Percentiles rank a stretch among this genome's conserved stretches.
These are phyloP conservation scores for Pichia nakasei DNA, from an alignment of 805 yeast species.

Conservation along the genomic window DNA sequence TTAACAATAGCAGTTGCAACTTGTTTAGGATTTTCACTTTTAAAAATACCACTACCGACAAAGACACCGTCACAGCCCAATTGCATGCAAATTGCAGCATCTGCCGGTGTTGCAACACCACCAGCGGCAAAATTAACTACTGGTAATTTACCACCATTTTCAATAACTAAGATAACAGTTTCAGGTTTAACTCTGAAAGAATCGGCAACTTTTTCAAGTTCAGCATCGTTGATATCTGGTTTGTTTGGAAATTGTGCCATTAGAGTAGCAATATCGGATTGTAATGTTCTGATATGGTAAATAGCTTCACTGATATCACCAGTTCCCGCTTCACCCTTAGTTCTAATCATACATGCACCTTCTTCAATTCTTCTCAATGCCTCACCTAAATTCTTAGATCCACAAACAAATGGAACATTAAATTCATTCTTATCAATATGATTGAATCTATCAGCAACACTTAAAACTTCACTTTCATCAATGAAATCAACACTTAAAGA, in stretches of 20 bases:
- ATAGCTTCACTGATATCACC: conserved; percentile 83
- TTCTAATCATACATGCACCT: conserved; percentile 82
- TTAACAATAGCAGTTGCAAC: conserved; percentile 73
- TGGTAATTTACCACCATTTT: conserved; percentile 53
- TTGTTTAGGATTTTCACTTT: conserved; percentile 61
- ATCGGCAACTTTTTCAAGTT: conserved; percentile 42
- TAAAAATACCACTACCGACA: conserved; percentile 74
- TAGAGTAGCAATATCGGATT: conserved; percentile 43
- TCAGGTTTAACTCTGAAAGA: conserved; percentile 51
- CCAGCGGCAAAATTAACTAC: conserved; percentile 87
- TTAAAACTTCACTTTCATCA: conserved; percentile 77
- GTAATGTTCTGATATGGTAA: conserved; percentile 58
- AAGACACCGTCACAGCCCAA: conserved; percentile 74
- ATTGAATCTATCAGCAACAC: conserved; percentile 65
- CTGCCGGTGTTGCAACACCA: conserved; percentile 83
- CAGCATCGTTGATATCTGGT: conserved; percentile 31
- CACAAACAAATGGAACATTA: conserved; percentile 76
- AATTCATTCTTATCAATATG: conserved; percentile 56
- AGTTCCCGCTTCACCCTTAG: conserved; percentile 87
- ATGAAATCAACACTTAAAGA: conserved; percentile 68
- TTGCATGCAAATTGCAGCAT: conserved; percentile 79
- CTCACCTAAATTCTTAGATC: conserved; percentile 75
- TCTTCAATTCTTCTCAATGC: conserved; percentile 70
- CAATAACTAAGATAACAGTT: conserved; percentile 41
- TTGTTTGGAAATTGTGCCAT: conserved; percentile 12